Percentiles rank a stretch among this genome's conserved stretches.
Evolutionary conservation across 1,284 basidiomycete genomes (phyloP).

Genomic region (Clitocybe nebularis): DNA sequence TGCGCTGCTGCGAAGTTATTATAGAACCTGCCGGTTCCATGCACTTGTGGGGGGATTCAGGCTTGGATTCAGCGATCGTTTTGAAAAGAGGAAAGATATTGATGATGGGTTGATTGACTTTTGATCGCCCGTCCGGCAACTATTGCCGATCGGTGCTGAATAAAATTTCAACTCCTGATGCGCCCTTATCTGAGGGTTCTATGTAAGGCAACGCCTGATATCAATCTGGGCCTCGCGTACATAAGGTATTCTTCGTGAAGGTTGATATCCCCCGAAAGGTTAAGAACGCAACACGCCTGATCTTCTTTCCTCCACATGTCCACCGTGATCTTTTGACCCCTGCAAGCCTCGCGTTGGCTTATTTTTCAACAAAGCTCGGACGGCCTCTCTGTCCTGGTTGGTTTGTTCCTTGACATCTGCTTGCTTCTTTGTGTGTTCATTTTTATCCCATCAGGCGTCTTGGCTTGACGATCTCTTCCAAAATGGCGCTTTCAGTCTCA

Average conservation of each 20-base stretch:
- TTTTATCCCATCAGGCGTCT: slow-evolving; percentile 4
- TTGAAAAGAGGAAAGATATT: no score
- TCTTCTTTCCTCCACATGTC: slow-evolving; percentile 4
- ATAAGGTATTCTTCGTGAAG: background rate
- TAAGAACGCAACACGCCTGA: slow-evolving; percentile 12
- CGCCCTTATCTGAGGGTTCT: slow-evolving; percentile 1
- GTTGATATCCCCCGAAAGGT: slow-evolving; percentile 9
- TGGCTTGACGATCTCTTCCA: background rate
- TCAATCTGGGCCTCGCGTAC: slow-evolving; percentile 7
- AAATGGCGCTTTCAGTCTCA: slow-evolving; percentile 24
- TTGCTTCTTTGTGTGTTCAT: background rate
- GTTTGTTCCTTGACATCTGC: background rate
- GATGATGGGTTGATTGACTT: slow-evolving; percentile 5
- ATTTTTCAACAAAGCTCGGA: background rate
- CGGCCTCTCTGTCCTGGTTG: background rate
- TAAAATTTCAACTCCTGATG: slow-evolving; percentile 3
- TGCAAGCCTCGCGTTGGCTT: background rate
- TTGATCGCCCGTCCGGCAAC: slow-evolving; percentile 4
- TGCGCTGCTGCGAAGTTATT: no score
- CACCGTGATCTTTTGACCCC: background rate
- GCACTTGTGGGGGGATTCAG: no score
- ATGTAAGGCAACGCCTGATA: slow-evolving; percentile 6
- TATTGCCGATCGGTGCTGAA: slow-evolving; percentile 2
- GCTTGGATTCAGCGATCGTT: no score
- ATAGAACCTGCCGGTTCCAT: no score